phyloP scores from a whole-genome alignment of 2,329 filamentous ascomycete species.

The Capronia coronata region DNA sequence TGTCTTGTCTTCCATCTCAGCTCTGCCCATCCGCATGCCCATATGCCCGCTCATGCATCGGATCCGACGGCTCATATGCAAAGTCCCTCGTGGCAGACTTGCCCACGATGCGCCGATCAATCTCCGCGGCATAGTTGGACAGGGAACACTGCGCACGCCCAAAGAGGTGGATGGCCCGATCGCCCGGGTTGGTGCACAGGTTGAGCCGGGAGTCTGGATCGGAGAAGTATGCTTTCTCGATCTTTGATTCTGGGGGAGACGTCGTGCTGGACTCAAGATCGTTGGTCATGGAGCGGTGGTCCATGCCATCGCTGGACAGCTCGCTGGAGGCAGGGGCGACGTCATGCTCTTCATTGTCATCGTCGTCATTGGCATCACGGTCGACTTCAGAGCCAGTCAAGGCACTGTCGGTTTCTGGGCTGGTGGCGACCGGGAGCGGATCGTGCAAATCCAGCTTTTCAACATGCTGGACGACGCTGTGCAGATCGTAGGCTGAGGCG shows the following conservation, averaged over 20 bases:
- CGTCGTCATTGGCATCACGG: too few species aligned
- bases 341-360: too few species aligned
- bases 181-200: conserved; percentile 13
- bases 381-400: too few species aligned
- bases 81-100: conserved; percentile 8
- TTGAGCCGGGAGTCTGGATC: conserved; percentile 6
- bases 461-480: not conserved
- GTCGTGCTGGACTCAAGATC: too few species aligned
- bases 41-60: conserved; percentile 7
- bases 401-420: too few species aligned
- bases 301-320: too few species aligned
- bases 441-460: too few species aligned
- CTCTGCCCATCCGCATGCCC: conserved; percentile 9
- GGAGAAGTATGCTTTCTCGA: conserved; percentile 14
- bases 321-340: too few species aligned
- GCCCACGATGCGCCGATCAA: conserved; percentile 10
- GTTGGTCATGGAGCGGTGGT: too few species aligned
- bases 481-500: not conserved
- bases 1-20: not conserved
- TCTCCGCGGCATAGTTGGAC: conserved; percentile 15
- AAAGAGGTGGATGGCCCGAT: not conserved
- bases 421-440: too few species aligned
- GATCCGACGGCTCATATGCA: conserved; percentile 5
- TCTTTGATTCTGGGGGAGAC: not conserved
- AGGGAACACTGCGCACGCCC: conserved; percentile 5